Conservation (phyloP, 2,329 filamentous ascomycete genomes). For the Trichoderma atrobrunneum region DNA sequence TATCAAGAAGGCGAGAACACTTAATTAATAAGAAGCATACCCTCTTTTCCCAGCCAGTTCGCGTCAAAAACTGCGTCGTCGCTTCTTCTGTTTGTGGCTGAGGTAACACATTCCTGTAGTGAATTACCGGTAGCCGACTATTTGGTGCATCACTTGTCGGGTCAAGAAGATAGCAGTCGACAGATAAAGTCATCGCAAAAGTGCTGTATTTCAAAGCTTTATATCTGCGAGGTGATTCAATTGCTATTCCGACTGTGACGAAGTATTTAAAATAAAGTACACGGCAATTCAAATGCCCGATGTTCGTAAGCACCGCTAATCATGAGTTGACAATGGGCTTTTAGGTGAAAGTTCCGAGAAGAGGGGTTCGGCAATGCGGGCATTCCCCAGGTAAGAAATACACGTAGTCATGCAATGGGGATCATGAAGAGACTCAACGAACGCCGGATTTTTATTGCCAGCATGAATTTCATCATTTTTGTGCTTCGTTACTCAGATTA, state of each 20-base stretch:
- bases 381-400: no score
- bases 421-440: no score
- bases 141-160: not conserved
- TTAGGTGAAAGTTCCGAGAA: not conserved
- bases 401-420: no score
- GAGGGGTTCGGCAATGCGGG: not conserved
- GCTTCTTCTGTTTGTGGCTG: not conserved
- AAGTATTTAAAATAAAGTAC: not conserved
- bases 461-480: no score
- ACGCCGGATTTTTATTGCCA: no score
- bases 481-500: no score
- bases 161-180: not conserved
- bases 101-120: not conserved
- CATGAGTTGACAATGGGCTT: no score
- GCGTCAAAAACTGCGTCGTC: not conserved
- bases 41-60: not conserved
- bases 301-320: no score
- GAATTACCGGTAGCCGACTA: not conserved
- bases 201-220: not conserved
- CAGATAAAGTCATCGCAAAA: not conserved
- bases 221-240: not conserved
- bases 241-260: not conserved
- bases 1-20: not conserved
- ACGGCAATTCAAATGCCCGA: no score
- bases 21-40: not conserved